These are phyloP conservation scores for Plasmopara halstedii DNA, from an alignment of 352 stramenopile species.

Conservation along the genomic window DNA sequence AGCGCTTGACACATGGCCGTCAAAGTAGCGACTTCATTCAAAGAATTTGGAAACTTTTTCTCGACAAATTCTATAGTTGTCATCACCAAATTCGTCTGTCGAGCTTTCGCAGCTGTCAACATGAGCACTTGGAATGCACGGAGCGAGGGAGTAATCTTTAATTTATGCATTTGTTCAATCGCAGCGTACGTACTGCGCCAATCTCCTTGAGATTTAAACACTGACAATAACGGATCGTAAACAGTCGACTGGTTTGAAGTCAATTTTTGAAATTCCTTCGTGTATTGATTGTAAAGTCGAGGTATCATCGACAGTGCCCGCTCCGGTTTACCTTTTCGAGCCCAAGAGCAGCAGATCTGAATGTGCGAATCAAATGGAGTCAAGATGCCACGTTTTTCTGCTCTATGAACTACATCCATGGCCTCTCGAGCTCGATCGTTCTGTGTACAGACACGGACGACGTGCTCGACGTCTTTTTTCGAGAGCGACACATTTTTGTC, in stretches of 20 bases:
- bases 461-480: slow-evolving; percentile 17
- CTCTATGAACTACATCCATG: slow-evolving; percentile 30
- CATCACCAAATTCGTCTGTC: slow-evolving; percentile 36
- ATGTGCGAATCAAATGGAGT: slow-evolving; percentile 29
- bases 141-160: slow-evolving; percentile 36
- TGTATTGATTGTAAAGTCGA: slow-evolving; percentile 18
- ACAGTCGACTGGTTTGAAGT: slow-evolving; percentile 8
- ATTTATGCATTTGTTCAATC: slow-evolving; percentile 59
- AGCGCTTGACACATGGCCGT: slow-evolving; percentile 65
- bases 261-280: slow-evolving; percentile 8
- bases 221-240: slow-evolving; percentile 50
- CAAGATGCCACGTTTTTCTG: slow-evolving; percentile 30
- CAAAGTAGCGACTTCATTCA: slow-evolving; percentile 38
- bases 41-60: slow-evolving; percentile 26
- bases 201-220: slow-evolving; percentile 53
- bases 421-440: slow-evolving; percentile 48
- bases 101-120: slow-evolving; percentile 38
- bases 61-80: slow-evolving; percentile 41
- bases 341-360: slow-evolving; percentile 39
- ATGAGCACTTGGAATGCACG: slow-evolving; percentile 57
- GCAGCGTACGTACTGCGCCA: slow-evolving; percentile 44
- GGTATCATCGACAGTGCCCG: slow-evolving; percentile 33
- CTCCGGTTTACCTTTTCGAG: slow-evolving; percentile 41
- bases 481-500: slow-evolving; percentile 8
- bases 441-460: slow-evolving; percentile 35